Base-by-base conservation (phyloP, 164 flowering plant genomes). In the Dillenia turbinata region DNA sequence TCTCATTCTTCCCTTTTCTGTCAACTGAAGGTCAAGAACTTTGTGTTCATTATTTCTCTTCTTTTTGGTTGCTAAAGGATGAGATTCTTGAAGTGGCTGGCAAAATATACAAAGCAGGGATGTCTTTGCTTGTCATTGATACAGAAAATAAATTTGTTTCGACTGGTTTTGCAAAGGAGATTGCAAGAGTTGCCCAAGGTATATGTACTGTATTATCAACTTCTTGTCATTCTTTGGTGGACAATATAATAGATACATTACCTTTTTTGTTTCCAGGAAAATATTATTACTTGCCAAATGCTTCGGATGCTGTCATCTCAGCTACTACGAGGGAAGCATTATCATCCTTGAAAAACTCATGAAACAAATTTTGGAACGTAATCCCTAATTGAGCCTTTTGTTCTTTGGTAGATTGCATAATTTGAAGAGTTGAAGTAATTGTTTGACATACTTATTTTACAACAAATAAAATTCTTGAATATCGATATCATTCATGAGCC, bases 161-260 rank as follows among this genome's bases (percentile, higher is more conserved):
- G 13, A 90, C 97, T 17, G 98, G 98, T 47, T 94, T 94, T 71
- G 98, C 98, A 46, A 94, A 90, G 74, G 97, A 94, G 73, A 82
- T 94, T 47, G 97, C 98, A 0, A 83, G 97, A 85, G 86, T 90
- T 48, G 91, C 98, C 51, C 98, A 89, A 87, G 97, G 98, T 90
- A 7, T 63, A 70, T 60, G 54, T 15, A 33, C 54, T n/a, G 13
- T 24, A 22, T 50, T 15, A 44, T 14, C 19, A 22, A 56, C 9
- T 54, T 22, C 12, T 10, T 44, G 1, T 17, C 13, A 16, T 43
- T 9, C 10, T 15, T 8, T 26, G 33, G 45, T 6, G 48, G 5
- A 26, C 40, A 33, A 4, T 33, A 6, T 33, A 6, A 33, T 33
- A 5, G 40, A 33, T 33, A 24, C 59, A 9, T 17, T 44, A 8